Conservation (phyloP, 176 grass and related monocot genomes). For the Saccharum spontaneum region DNA sequence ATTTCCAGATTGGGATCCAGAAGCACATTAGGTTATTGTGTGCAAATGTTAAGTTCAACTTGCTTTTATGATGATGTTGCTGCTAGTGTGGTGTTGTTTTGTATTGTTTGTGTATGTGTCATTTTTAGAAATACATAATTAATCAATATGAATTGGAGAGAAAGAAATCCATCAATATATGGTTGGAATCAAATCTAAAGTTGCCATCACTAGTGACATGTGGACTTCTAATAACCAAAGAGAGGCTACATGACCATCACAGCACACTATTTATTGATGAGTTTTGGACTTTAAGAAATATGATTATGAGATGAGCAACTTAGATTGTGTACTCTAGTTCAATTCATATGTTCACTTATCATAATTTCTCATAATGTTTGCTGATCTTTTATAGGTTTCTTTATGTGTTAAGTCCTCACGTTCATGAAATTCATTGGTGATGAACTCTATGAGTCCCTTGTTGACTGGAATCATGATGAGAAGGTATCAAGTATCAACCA, state of each 20-base stretch:
- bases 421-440: neutral
- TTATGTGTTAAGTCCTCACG: neutral
- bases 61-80: too few species aligned
- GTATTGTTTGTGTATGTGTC: too few species aligned
- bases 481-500: neutral
- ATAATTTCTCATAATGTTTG: neutral
- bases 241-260: neutral
- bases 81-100: too few species aligned
- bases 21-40: too few species aligned
- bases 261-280: neutral
- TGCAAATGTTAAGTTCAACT: too few species aligned
- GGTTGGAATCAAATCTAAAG: neutral
- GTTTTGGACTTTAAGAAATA: neutral
- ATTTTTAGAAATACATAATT: neutral
- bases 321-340: too few species aligned
- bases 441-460: too few species aligned
- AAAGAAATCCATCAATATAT: neutral
- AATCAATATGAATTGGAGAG: neutral
- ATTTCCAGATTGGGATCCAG: too few species aligned
- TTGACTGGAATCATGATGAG: neutral
- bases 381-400: neutral
- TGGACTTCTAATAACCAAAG: neutral
- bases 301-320: neutral
- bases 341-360: too few species aligned
- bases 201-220: neutral